Evolutionary conservation across 164 flowering plant genomes (phyloP), one percentile per base, ranked within the genome.

Genomic region (Stephania yunnanensis): DNA sequence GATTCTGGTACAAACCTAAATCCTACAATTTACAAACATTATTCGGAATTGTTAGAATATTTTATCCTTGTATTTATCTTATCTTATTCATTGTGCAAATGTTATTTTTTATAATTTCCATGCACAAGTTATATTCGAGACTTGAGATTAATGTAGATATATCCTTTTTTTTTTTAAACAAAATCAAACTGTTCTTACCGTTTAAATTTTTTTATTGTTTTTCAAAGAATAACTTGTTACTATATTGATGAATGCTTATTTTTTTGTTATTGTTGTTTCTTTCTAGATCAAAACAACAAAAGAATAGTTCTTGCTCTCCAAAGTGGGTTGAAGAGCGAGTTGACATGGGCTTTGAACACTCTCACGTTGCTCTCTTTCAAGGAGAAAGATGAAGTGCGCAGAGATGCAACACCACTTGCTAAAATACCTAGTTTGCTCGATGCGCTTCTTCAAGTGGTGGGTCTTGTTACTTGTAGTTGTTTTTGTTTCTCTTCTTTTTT

Each of bases 351-450:
- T 12, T 74, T 96, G 74, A 94, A 96, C 79, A 83, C 98, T 73
- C 95, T 96, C 67, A 91, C 97, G 7, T 76, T 96, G 86, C 97
- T 96, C n/a, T 96, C 98, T 17, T 96, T 96, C 86, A 94, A 92
- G 84, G 99, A 96, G 73, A 96, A 89, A 77, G 99, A 96, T 70
- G 99, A 96, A 55, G 74, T 89, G 80, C 89, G 99, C 12, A 90
- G 87, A 85, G 99, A 96, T 83, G 85, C 97, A 4, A 91, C 91
- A 10, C 93, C 98, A 74, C 97, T 96, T 70, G 93, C 98, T 13
- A 94, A 92, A 84, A 88, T 96, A 19, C 89, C 94, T 50, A 97
- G 97, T 42, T 81, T 96, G 83, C 91, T 96, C 55, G 99, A 96
- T 85, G 97, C 98, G 77, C 88, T 96, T 79, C 97, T 96, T 75